Conservation (phyloP, 768 basidiomycete genomes). For the Mrakia frigida region DNA sequence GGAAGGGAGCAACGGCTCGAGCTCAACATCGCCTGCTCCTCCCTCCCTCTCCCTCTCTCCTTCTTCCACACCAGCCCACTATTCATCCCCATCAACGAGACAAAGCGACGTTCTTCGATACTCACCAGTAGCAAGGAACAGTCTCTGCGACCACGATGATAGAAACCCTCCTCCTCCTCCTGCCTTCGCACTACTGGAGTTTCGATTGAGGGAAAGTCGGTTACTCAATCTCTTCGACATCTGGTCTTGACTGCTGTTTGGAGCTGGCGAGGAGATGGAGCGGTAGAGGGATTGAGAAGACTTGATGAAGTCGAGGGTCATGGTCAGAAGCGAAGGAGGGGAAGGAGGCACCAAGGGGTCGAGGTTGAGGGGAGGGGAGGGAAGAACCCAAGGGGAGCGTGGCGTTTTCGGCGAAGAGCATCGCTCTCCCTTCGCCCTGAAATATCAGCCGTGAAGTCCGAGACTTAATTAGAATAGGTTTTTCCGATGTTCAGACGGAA, state of each 20-base stretch:
- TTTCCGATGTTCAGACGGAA: too few relatives aligned
- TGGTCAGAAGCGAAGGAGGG: not conserved
- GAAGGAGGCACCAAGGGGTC: not conserved
- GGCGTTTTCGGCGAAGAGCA: too few relatives aligned
- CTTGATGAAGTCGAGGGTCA: not conserved
- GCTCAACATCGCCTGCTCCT: not conserved
- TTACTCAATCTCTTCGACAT: not conserved
- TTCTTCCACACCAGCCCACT: not conserved
- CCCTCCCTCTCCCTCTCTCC: not conserved
- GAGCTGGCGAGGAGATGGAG: slow-evolving; percentile 1
- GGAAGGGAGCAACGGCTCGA: too few relatives aligned
- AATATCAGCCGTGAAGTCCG: too few relatives aligned
- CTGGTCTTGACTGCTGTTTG: not conserved
- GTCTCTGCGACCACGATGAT: not conserved
- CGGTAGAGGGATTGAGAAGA: slow-evolving; percentile 5
- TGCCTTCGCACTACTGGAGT: not conserved
- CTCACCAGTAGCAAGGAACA: not conserved
- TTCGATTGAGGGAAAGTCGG: not conserved
- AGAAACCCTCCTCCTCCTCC: not conserved
- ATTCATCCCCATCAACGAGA: not conserved
- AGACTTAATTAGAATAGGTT: too few relatives aligned
- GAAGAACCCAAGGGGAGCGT: not conserved
- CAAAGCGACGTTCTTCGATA: too few relatives aligned
- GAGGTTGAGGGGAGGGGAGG: not conserved
- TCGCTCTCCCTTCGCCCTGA: too few relatives aligned